A percentile compares a stretch with the other conserved stretches of the same genome.
phyloP scores from a whole-genome alignment of 163 green algal genomes.

The Chlamydomonas reinhardtii region DNA sequence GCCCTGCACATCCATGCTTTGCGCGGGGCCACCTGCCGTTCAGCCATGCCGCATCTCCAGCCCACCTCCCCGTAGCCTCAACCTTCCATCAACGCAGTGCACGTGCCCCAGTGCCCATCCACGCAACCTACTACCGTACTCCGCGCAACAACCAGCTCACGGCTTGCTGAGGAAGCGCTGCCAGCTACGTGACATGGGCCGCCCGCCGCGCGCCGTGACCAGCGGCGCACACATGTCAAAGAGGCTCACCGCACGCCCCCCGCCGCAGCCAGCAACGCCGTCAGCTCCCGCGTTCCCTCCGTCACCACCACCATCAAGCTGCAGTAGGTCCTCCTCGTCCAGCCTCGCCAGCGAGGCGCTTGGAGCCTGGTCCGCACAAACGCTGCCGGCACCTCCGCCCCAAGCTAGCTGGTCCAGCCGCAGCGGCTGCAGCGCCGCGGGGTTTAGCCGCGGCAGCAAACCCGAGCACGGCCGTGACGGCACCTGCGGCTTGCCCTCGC shows the following conservation, averaged over 20 bases:
- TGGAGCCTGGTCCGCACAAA: neutral
- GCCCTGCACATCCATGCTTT: too few relatives aligned
- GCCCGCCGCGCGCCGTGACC: neutral
- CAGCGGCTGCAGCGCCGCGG: neutral
- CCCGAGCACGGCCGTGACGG: neutral
- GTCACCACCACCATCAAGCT: too few relatives aligned
- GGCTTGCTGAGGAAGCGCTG: conserved; percentile 3
- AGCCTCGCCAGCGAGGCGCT: neutral
- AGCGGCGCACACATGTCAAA: conserved; percentile 33
- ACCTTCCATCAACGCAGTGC: too few relatives aligned
- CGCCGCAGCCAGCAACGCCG: neutral
- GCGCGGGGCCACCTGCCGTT: too few relatives aligned
- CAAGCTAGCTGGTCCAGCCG: neutral
- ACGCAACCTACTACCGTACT: too few relatives aligned
- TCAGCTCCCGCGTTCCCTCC: too few relatives aligned
- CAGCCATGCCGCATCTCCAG: too few relatives aligned
- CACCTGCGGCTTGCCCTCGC: too few relatives aligned
- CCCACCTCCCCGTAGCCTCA: too few relatives aligned
- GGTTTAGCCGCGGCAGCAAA: too few relatives aligned
- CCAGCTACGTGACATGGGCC: conserved; percentile 11
- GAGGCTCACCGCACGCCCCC: conserved; percentile 7
- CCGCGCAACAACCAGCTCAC: too few relatives aligned
- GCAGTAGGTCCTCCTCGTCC: neutral
- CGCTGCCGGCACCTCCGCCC: neutral
- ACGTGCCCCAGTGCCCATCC: too few relatives aligned